These are phyloP conservation scores for Nidularia sp. DNA, from an alignment of 768 basidiomycete genomes.

Conservation along the genomic window DNA sequence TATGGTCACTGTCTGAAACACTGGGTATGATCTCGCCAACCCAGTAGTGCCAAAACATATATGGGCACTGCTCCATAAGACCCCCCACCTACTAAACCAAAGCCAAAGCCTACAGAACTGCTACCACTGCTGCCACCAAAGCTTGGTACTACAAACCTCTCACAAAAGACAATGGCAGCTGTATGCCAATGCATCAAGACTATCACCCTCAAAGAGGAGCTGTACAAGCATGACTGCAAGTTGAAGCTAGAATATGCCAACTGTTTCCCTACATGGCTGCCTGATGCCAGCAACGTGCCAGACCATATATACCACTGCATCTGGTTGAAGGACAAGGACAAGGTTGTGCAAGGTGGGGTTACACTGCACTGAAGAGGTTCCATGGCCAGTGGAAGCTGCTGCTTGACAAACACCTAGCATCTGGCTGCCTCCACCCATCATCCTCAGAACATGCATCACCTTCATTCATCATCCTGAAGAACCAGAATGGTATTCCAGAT, in stretches of 20 bases:
- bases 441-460: slow-evolving; percentile 23
- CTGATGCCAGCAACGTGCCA: slow-evolving; percentile 18
- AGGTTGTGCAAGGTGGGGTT: slow-evolving; percentile 16
- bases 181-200: too few relatives aligned
- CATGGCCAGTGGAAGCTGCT: slow-evolving; percentile 23
- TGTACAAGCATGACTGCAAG: too few relatives aligned
- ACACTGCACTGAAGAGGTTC: slow-evolving; percentile 28
- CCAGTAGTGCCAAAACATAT: too few relatives aligned
- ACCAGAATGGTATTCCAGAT: slow-evolving; percentile 8
- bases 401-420: slow-evolving; percentile 24
- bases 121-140: too few relatives aligned
- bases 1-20: too few relatives aligned
- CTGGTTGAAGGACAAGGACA: slow-evolving; percentile 17
- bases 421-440: slow-evolving; percentile 23
- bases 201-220: too few relatives aligned
- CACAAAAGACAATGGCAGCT: too few relatives aligned
- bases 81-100: too few relatives aligned
- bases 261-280: slow-evolving; percentile 19
- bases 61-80: too few relatives aligned
- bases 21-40: too few relatives aligned
- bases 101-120: too few relatives aligned
- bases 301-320: slow-evolving; percentile 14
- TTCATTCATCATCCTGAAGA: slow-evolving; percentile 32
- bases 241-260: slow-evolving; percentile 7
- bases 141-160: too few relatives aligned